phyloP scores from a whole-genome alignment of 164 flowering plant species.

The Kalanchoe fedtschenkoi region DNA sequence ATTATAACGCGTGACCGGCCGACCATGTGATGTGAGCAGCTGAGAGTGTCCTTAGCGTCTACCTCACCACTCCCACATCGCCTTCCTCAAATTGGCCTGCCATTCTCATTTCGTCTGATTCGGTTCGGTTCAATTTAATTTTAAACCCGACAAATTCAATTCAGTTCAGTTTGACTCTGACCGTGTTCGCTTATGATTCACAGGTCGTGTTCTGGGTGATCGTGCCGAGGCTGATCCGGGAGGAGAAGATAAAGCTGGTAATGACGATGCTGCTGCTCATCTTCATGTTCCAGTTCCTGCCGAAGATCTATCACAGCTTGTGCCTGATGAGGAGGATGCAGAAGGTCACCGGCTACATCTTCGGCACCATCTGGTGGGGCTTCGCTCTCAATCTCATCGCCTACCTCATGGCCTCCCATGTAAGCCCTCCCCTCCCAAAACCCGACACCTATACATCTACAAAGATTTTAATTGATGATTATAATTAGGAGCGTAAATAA shows the following conservation, averaged over 20 bases:
- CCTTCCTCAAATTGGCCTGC: too few relatives aligned
- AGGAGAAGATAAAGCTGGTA: conserved; percentile 57
- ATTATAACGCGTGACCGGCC: not conserved
- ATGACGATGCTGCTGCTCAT: conserved; percentile 73
- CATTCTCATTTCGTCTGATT: too few relatives aligned
- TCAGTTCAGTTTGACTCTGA: not conserved
- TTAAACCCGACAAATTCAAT: too few relatives aligned
- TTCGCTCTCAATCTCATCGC: conserved; percentile 87
- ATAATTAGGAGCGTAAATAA: too few relatives aligned
- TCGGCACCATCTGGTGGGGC: conserved; percentile 99
- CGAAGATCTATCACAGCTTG: conserved; percentile 79
- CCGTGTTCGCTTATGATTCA: conserved; percentile 6
- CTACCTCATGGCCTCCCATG: conserved; percentile 94
- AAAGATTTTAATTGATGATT: too few relatives aligned
- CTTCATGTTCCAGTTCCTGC: conserved; percentile 86
- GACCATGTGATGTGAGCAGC: not conserved
- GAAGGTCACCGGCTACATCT: conserved; percentile 86
- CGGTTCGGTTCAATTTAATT: too few relatives aligned
- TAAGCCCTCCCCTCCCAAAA: too few relatives aligned
- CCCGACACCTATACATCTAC: too few relatives aligned
- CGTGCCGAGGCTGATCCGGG: conserved; percentile 60
- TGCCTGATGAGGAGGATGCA: conserved; percentile 80
- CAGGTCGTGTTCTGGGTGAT: conserved; percentile 88
- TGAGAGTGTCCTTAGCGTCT: not conserved
- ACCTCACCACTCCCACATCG: not conserved